Base-by-base conservation (phyloP, 441 rosid genomes). In the Adansonia rubrostipa region DNA sequence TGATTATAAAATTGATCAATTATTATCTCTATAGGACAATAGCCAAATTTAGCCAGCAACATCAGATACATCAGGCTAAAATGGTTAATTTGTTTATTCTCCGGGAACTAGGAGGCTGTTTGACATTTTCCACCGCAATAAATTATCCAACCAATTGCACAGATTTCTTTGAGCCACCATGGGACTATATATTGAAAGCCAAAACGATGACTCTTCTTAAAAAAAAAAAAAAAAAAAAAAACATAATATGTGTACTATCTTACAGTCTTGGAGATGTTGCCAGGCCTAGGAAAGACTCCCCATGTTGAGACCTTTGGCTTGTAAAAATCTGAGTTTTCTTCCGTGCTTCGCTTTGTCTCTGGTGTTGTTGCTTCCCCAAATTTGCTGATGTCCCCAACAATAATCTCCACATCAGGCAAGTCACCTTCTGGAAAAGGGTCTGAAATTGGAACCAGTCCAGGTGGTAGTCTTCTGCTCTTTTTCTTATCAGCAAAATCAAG, bases 211-310 rank as follows among this genome's bases (percentile, higher is more conserved):
- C 24, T 66, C 70, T 66, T 44, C 71, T 17, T 17, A 0, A 17
- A 44, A 19, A 33, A 1, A 28, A 28, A 28, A 28, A 17, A 28
- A 28, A 2, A 33, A 33, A 33, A 33, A 33, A 33, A 33, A 33
- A 33, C 28, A 17, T 67, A 67, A 66, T n/a, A 40, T 47, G 50
- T 65, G 28, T 10, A 42, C 20, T 48, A 15, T 28, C 80, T 77
- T 90, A 93, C 99, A 82, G 91, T 85, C 81, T 88, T 86, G 71
- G 99, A 95, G 83, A 95, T 93, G 85, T 93, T 87, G 84, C 86
- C 91, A 11, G 98, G 96, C 74, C 98, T 87, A 9, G 97, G 98
- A 76, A 91, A 91, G 78, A 95, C 97, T 66, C 99, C 98, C 98
- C 98, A 93, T 1, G 98, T 88, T 3, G 98, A 92, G 82, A 95